phyloP scores from a whole-genome alignment of 345 rosid genomes.

The Gossypium mustelinum region DNA sequence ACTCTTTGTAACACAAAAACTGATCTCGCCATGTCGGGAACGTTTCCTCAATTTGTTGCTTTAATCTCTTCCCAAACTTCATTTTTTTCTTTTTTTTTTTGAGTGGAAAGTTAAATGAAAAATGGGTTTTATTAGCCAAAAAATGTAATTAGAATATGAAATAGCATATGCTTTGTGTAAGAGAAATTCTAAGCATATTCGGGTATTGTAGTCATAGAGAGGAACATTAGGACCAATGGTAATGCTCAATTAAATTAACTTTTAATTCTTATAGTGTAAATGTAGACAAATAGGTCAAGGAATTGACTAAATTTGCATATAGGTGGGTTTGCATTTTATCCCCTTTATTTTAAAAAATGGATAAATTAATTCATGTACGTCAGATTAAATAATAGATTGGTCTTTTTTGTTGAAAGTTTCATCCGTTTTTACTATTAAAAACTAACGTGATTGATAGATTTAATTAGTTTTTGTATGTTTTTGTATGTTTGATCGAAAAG shows the following conservation, averaged over 20 bases:
- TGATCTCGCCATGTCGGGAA: conserved; percentile 78
- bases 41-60: conserved; percentile 70
- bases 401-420: too few relatives aligned
- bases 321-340: too few relatives aligned
- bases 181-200: conserved; percentile 55
- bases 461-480: too few relatives aligned
- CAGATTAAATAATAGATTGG: too few relatives aligned
- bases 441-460: too few relatives aligned
- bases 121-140: conserved; percentile 5
- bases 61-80: conserved; percentile 89
- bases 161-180: conserved; percentile 57
- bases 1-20: conserved; percentile 62
- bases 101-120: neutral
- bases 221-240: neutral
- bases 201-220: conserved; percentile 16
- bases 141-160: conserved; percentile 37
- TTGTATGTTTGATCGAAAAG: too few relatives aligned
- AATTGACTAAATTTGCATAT: too few relatives aligned
- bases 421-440: too few relatives aligned
- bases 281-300: too few relatives aligned
- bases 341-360: too few relatives aligned
- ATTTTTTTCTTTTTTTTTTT: neutral
- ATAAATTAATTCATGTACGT: too few relatives aligned
- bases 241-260: neutral
- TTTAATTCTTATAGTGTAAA: neutral